These are phyloP conservation scores for Melampsora americana DNA, from an alignment of 1,284 basidiomycete genomes.

Conservation along the genomic window DNA sequence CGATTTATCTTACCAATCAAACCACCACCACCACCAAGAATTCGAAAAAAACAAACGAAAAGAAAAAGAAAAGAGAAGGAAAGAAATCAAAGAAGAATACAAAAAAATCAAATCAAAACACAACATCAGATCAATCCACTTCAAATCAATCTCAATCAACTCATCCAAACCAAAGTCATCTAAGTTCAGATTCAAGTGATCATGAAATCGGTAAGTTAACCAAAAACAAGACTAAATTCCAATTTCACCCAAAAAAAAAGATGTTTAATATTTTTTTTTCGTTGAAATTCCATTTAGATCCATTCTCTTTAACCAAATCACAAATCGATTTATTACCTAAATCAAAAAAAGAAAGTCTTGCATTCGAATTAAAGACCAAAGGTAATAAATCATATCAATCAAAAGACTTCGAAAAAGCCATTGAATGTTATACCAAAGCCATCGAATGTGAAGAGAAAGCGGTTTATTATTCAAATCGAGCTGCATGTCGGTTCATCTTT, in stretches of 20 bases:
- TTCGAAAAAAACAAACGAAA: conserved; percentile 18
- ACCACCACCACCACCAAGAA: neutral
- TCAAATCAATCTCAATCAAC: neutral
- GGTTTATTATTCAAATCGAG: conserved; percentile 95
- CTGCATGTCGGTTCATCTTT: conserved; percentile 69
- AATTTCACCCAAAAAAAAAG: neutral
- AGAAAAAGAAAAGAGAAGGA: conserved; percentile 23
- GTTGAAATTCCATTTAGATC: conserved; percentile 3
- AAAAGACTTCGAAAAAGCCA: conserved; percentile 73
- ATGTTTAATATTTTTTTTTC: neutral
- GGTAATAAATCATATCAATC: conserved; percentile 85
- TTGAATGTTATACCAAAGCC: conserved; percentile 83
- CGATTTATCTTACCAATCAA: conserved; percentile 24
- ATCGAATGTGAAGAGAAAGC: conserved; percentile 73
- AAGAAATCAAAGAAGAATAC: conserved; percentile 39
- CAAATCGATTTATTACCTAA: conserved; percentile 16
- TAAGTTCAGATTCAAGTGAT: neutral
- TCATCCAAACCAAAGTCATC: neutral
- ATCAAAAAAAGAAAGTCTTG: conserved; percentile 71
- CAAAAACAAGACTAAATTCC: neutral
- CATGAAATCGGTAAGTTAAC: neutral
- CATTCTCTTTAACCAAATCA: conserved; percentile 19
- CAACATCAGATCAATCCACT: neutral
- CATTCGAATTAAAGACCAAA: conserved; percentile 75
- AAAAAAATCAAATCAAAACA: conserved; percentile 14